These are phyloP conservation scores for Strobilomyces dryophilus DNA, from an alignment of 768 basidiomycete species.

Conservation along the genomic window DNA sequence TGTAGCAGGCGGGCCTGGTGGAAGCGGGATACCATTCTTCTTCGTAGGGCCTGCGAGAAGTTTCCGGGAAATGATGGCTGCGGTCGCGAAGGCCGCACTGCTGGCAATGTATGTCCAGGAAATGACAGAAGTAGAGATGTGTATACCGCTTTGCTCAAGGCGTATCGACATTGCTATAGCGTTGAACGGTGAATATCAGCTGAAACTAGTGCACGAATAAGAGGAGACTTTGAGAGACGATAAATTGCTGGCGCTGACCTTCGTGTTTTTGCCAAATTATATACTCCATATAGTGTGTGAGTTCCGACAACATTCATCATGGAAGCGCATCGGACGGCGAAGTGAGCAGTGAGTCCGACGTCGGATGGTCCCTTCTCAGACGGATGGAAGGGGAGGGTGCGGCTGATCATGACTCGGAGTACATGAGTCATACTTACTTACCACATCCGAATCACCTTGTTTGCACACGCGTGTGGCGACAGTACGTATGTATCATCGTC, in stretches of 20 bases:
- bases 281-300: too few species aligned
- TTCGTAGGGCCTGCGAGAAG: background rate
- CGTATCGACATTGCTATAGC: background rate
- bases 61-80: background rate
- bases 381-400: too few species aligned
- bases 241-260: background rate
- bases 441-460: too few species aligned
- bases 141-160: background rate
- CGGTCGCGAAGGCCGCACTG: background rate
- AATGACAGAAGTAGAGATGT: background rate
- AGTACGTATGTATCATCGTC: too few species aligned
- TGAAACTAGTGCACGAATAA: background rate
- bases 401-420: too few species aligned
- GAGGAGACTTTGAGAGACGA: background rate
- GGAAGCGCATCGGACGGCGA: background rate
- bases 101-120: background rate
- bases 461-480: too few species aligned
- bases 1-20: constrained; percentile 1
- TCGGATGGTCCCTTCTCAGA: too few species aligned
- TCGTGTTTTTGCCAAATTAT: background rate
- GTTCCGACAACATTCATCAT: background rate
- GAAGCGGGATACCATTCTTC: background rate
- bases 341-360: too few species aligned
- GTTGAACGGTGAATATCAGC: too few species aligned
- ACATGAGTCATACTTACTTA: too few species aligned